Evolutionary conservation across 1,139 yeast species (phyloP).

Genomic region (Blastobotrys malaysiensis): DNA sequence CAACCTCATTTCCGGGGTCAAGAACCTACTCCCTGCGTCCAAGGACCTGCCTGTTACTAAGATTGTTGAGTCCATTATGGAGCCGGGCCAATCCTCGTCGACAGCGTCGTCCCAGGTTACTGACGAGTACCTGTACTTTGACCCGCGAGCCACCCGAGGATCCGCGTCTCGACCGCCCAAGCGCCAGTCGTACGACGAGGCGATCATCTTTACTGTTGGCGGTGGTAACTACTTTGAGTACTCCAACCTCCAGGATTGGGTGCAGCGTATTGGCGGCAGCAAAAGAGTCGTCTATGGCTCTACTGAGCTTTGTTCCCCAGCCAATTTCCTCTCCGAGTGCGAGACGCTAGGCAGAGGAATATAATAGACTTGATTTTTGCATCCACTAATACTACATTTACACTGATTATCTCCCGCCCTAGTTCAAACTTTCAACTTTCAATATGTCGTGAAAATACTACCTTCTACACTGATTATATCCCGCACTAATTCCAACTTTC

Average conservation of each 20-base stretch:
- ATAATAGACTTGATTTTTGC: not conserved
- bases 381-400: no score
- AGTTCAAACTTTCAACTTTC: no score
- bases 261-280: conserved; percentile 35
- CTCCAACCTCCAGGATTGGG: conserved; percentile 92
- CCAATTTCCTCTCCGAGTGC: conserved; percentile 69
- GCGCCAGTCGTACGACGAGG: conserved; percentile 72
- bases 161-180: conserved; percentile 86
- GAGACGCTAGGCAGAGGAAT: conserved; percentile 44
- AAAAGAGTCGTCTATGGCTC: conserved; percentile 74
- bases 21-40: conserved; percentile 80
- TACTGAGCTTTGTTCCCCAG: conserved; percentile 73
- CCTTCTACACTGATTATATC: no score
- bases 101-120: conserved; percentile 42
- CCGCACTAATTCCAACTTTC: no score
- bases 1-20: conserved; percentile 80
- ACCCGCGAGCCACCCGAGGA: conserved; percentile 81
- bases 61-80: conserved; percentile 87
- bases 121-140: conserved; percentile 85
- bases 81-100: conserved; percentile 64
- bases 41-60: conserved; percentile 84
- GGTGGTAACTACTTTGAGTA: conserved; percentile 96
- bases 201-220: conserved; percentile 88
- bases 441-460: no score
- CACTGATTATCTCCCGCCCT: no score